A percentile compares a stretch with the other conserved stretches of the same genome.
Conservation (phyloP, 345 rosid species). For the Citrus sp. region DNA sequence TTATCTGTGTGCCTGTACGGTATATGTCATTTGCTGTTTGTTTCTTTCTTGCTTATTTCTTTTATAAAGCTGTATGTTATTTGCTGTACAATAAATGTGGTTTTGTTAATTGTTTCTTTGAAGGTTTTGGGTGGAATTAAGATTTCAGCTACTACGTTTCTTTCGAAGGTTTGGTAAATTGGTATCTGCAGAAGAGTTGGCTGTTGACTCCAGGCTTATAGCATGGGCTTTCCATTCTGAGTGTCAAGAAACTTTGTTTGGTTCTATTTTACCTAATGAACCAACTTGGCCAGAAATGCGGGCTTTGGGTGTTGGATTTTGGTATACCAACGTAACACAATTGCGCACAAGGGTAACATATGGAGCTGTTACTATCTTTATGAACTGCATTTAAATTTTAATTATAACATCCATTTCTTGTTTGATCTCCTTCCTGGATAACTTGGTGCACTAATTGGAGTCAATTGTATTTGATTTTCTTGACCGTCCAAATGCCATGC, state of each 20-base stretch:
- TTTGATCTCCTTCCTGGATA: background rate
- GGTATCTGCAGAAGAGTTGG: slow-evolving; percentile 60
- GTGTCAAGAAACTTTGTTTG: slow-evolving; percentile 71
- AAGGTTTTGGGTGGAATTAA: slow-evolving; percentile 85
- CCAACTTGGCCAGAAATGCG: slow-evolving; percentile 88
- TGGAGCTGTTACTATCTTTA: background rate
- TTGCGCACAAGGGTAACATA: slow-evolving; percentile 70
- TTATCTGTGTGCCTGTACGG: background rate
- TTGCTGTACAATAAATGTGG: slow-evolving; percentile 4
- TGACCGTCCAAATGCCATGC: background rate
- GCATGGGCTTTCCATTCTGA: slow-evolving; percentile 95
- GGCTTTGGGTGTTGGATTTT: slow-evolving; percentile 79
- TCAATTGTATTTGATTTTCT: slow-evolving; percentile 1
- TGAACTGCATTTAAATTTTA: background rate
- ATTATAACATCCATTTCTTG: slow-evolving; percentile 1
- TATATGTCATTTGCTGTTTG: background rate
- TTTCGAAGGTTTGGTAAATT: slow-evolving; percentile 53
- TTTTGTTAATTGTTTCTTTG: slow-evolving; percentile 23
- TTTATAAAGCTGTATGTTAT: background rate
- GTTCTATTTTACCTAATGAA: slow-evolving; percentile 62
- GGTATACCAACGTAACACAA: slow-evolving; percentile 67
- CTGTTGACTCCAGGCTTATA: slow-evolving; percentile 57
- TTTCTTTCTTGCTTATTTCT: background rate
- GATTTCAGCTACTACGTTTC: slow-evolving; percentile 63
- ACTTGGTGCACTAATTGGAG: background rate